These are phyloP conservation scores for Colletotrichum karsti DNA, from an alignment of 2,329 filamentous ascomycete species.

Conservation along the genomic window DNA sequence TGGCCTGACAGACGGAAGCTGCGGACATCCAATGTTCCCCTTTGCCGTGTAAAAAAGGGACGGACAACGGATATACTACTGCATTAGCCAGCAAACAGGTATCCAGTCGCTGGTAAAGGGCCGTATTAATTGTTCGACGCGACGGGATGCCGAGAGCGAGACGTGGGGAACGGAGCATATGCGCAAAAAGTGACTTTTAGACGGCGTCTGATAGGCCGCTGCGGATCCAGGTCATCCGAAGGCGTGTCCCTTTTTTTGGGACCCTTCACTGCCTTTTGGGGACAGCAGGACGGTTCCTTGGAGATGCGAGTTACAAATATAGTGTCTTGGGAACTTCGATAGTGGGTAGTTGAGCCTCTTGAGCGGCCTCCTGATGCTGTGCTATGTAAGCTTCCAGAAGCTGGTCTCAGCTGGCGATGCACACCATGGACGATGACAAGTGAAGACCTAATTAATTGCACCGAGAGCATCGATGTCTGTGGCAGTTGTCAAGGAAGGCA, in stretches of 20 bases:
- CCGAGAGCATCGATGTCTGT: too few relatives aligned
- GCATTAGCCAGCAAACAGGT: not conserved
- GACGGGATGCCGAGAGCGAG: conserved; percentile 17
- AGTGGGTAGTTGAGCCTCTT: not conserved
- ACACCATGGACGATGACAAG: too few relatives aligned
- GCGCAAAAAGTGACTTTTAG: conserved; percentile 22
- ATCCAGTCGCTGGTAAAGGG: not conserved
- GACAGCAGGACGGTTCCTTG: not conserved
- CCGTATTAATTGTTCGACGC: not conserved
- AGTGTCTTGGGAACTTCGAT: not conserved
- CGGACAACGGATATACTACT: not conserved
- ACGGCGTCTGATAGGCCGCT: conserved; percentile 19
- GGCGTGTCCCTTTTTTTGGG: conserved; percentile 2
- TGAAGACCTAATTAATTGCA: too few relatives aligned
- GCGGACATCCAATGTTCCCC: not conserved
- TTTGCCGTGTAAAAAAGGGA: not conserved
- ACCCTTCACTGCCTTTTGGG: not conserved
- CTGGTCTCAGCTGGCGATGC: not conserved
- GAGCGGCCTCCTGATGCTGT: not conserved
- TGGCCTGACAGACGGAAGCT: not conserved
- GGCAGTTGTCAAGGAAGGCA: too few relatives aligned
- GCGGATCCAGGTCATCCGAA: conserved; percentile 23
- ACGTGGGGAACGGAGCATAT: not conserved
- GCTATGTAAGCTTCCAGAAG: conserved; percentile 9
- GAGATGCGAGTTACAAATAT: conserved; percentile 5